phyloP scores from a whole-genome alignment of 2,329 filamentous ascomycete species.

The Venturia aucupariae region DNA sequence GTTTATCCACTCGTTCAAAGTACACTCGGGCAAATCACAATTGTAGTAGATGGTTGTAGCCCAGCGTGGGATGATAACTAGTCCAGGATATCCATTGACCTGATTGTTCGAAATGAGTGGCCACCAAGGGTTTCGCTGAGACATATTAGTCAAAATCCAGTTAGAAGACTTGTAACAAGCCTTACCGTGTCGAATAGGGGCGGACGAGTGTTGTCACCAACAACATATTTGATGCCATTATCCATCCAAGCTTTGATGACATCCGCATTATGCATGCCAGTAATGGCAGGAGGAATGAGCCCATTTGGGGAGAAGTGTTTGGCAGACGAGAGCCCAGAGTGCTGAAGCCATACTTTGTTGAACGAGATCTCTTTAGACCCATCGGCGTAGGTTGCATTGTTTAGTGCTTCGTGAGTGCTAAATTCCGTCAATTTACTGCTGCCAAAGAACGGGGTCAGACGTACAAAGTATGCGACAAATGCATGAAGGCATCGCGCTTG shows the following conservation, averaged over 20 bases:
- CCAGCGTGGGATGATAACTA: constrained; percentile 51
- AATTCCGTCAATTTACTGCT: not conserved
- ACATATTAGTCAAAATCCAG: not conserved
- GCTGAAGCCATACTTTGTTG: constrained; percentile 50
- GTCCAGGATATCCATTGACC: constrained; percentile 45
- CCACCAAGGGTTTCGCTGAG: constrained; percentile 41
- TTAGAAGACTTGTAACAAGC: not conserved
- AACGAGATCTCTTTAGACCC: constrained; percentile 49
- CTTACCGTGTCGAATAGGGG: constrained; percentile 38
- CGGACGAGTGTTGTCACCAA: constrained; percentile 55
- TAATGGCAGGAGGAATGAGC: constrained; percentile 55
- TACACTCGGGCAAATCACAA: constrained; percentile 49
- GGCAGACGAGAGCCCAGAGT: constrained; percentile 41
- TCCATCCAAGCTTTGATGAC: constrained; percentile 50
- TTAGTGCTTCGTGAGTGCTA: constrained; percentile 45
- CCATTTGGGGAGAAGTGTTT: constrained; percentile 43
- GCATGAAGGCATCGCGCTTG: constrained; percentile 46
- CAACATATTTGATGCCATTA: constrained; percentile 49
- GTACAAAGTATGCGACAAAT: constrained; percentile 53
- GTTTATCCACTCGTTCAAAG: constrained; percentile 50
- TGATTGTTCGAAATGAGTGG: constrained; percentile 44
- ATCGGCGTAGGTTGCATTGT: constrained; percentile 52
- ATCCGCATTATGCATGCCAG: constrained; percentile 55
- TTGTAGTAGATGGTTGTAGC: constrained; percentile 57
- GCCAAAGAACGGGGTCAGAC: constrained; percentile 11